phyloP scores from a whole-genome alignment of 371 early-diverging fungal genomes.

The Chytridium lagenaria region DNA sequence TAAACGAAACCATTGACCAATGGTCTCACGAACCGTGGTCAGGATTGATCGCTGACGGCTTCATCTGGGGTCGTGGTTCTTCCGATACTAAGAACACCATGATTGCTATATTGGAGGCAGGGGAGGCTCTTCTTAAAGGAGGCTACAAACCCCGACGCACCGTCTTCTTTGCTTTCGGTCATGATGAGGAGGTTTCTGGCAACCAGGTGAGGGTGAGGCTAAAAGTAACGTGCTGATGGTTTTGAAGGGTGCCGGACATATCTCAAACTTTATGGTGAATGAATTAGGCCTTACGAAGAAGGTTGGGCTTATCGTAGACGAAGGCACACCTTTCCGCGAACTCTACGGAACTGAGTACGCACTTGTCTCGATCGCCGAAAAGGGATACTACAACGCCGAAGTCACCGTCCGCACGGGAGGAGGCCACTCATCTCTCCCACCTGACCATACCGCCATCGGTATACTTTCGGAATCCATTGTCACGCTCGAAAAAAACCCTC shows the following conservation, averaged over 20 bases:
- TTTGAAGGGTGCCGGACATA: slow-evolving; percentile 29
- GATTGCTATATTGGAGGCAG: slow-evolving; percentile 36
- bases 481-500: slow-evolving; percentile 37
- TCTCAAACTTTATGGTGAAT: slow-evolving; percentile 28
- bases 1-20: slow-evolving; percentile 27
- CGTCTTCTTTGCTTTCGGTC: slow-evolving; percentile 48
- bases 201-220: slow-evolving; percentile 13
- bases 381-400: slow-evolving; percentile 45
- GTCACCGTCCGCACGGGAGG: slow-evolving; percentile 40
- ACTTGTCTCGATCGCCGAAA: slow-evolving; percentile 39
- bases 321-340: slow-evolving; percentile 34
- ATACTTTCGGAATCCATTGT: slow-evolving; percentile 33
- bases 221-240: background rate
- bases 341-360: slow-evolving; percentile 31
- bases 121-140: slow-evolving; percentile 36
- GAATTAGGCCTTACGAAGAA: slow-evolving; percentile 25
- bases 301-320: slow-evolving; percentile 45
- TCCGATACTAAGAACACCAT: slow-evolving; percentile 41
- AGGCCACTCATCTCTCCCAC: slow-evolving; percentile 50
- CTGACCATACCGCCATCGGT: slow-evolving; percentile 48
- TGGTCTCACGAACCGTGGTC: slow-evolving; percentile 35
- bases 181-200: slow-evolving; percentile 54
- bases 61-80: slow-evolving; percentile 51
- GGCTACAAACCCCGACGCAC: slow-evolving; percentile 40
- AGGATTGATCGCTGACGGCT: slow-evolving; percentile 35